Percentiles rank a stretch among this genome's conserved stretches.
Conservation (phyloP, 805 yeast species). For the Alloascoidea africana region DNA sequence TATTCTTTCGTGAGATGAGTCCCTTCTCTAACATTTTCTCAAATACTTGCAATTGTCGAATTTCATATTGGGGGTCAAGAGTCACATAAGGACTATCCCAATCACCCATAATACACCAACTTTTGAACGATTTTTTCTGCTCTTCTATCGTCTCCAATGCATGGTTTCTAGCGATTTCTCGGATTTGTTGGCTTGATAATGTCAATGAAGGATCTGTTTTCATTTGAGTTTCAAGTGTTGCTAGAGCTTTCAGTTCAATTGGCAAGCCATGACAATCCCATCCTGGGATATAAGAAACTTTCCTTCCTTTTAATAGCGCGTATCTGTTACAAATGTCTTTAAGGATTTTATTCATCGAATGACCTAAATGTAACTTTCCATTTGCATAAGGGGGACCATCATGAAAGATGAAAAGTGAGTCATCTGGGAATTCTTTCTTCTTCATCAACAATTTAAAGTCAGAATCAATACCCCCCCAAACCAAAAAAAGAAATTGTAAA, state of each 20-base stretch:
- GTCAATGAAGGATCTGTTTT: constrained; percentile 18
- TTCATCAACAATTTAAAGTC: constrained; percentile 12
- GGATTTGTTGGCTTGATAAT: constrained; percentile 33
- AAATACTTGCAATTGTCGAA: constrained; percentile 61
- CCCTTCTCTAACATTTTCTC: constrained; percentile 46
- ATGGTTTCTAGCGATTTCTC: constrained; percentile 50
- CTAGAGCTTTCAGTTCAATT: constrained; percentile 77
- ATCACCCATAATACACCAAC: constrained; percentile 73
- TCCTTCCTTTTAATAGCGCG: constrained; percentile 45
- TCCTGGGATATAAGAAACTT: constrained; percentile 71
- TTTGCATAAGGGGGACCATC: constrained; percentile 99
- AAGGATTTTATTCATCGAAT: constrained; percentile 76
- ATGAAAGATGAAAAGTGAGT: constrained; percentile 51
- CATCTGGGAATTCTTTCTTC: constrained; percentile 13
- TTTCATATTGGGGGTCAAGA: constrained; percentile 53
- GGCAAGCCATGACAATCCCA: constrained; percentile 99
- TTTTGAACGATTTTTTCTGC: constrained; percentile 51
- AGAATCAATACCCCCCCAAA: constrained; percentile 10
- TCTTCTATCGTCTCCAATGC: constrained; percentile 51
- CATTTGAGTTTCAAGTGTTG: constrained; percentile 21
- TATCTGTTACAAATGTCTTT: constrained; percentile 76
- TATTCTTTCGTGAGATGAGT: constrained; percentile 67
- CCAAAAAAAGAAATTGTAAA: background rate
- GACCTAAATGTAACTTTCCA: constrained; percentile 86
- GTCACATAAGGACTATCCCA: constrained; percentile 67